Evolutionary conservation across 768 basidiomycete genomes (phyloP), one percentile per base, ranked within the genome.

Genomic region (Boletus subparvulus): DNA sequence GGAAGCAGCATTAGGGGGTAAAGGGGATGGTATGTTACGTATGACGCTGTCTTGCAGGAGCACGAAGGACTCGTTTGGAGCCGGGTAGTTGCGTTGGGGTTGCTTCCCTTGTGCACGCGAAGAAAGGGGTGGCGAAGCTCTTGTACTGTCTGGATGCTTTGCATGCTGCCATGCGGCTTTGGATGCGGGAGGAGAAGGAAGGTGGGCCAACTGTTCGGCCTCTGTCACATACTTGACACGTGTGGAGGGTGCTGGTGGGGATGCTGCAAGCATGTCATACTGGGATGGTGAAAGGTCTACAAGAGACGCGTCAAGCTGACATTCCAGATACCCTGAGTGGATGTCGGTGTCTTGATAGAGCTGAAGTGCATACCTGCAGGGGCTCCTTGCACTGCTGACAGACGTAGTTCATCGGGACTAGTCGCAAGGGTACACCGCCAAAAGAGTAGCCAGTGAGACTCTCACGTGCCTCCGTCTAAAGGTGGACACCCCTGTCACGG

Each of bases 381-480:
- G 91, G 92, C 67, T 95, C 90, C 74, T 92, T 93, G 79, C 92
- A 94, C 74, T 94, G 92, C 68, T 93, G 91, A 65, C 92, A 94
- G 47, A 88, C 79, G 63, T 78, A 80, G 54, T 62, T 75, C 80
- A 81, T 80, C 50, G 61, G 21, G 24, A 32, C 21, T 32, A n/a
- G 19, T 11, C 6, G 12, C n/a, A 10, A 5, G 30, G 24, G 33
- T 11, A 32, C 32, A 32, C 32, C 32, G 11, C 32, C 32, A 32
- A 24, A 53, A 16, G 19, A 19, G 41, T 16, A 17, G 36, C 24
- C 16, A 13, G 9, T 28, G 19, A 16, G 16, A 13, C 10, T 33
- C 37, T 14, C 52, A 56, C 46, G 59, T 24, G 35, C 19, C 5
- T 41, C 30, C n/a, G 36, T 28, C 41, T 40, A 30, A 19, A 13